Conservation (phyloP, 805 yeast genomes). For the Candida schatavii region DNA sequence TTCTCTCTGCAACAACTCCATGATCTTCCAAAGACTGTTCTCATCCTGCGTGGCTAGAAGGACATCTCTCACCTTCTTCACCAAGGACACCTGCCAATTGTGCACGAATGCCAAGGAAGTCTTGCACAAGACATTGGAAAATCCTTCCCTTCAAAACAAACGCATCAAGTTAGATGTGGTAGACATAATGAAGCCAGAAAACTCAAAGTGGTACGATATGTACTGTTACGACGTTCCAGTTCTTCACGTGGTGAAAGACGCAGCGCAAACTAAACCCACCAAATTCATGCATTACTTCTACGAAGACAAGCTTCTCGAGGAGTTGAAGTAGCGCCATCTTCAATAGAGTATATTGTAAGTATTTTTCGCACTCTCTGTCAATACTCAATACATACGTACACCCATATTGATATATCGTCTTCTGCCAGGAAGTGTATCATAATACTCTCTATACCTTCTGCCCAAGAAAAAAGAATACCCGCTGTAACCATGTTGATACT, state of each 20-base stretch:
- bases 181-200: constrained; percentile 59
- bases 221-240: constrained; percentile 83
- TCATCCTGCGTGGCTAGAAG: not conserved
- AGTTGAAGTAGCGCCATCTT: constrained; percentile 44
- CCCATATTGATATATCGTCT: too few relatives aligned
- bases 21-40: constrained; percentile 3
- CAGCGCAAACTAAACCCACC: constrained; percentile 42
- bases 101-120: constrained; percentile 64
- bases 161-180: constrained; percentile 38
- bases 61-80: constrained; percentile 51
- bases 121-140: constrained; percentile 40
- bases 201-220: constrained; percentile 64
- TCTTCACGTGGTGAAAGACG: constrained; percentile 55
- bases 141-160: constrained; percentile 20
- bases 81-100: constrained; percentile 66
- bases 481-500: too few relatives aligned
- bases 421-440: too few relatives aligned
- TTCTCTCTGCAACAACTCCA: too few relatives aligned
- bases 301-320: constrained; percentile 52
- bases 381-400: too few relatives aligned
- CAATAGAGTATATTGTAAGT: too few relatives aligned
- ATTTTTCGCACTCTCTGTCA: too few relatives aligned
- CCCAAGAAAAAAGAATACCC: too few relatives aligned
- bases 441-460: too few relatives aligned
- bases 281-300: constrained; percentile 70